These are phyloP conservation scores for Anthracocystis panici-leucophaei DNA, from an alignment of 1,284 basidiomycete genomes.

Conservation along the genomic window DNA sequence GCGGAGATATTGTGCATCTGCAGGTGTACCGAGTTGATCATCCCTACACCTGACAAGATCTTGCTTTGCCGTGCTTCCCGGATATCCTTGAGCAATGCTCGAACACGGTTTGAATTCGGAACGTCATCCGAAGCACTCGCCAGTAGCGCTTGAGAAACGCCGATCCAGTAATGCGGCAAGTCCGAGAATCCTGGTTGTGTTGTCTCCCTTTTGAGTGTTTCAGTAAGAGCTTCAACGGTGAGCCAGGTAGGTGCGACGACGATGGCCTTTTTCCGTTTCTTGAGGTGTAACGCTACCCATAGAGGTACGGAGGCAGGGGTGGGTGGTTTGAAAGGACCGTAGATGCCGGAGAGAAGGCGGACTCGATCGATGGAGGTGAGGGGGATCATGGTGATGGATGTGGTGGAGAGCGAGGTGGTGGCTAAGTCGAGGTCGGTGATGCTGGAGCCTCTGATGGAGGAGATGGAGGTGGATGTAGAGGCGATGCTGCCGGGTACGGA, in stretches of 20 bases:
- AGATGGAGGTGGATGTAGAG: conserved; percentile 21
- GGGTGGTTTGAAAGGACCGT: conserved; percentile 91
- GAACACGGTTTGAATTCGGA: conserved; percentile 81
- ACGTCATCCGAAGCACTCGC: conserved; percentile 83
- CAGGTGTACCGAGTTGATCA: conserved; percentile 73
- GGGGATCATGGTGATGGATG: conserved; percentile 59
- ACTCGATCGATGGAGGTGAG: conserved; percentile 63
- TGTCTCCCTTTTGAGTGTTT: conserved; percentile 66
- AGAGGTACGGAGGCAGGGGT: conserved; percentile 84
- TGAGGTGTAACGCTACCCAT: conserved; percentile 94
- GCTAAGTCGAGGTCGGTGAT: conserved; percentile 48
- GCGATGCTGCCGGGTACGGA: conserved; percentile 12
- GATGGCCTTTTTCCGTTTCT: conserved; percentile 91
- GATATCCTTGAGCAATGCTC: conserved; percentile 88
- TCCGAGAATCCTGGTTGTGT: conserved; percentile 61
- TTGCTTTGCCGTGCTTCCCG: conserved; percentile 95
- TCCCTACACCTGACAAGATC: conserved; percentile 81
- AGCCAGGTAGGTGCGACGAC: conserved; percentile 92
- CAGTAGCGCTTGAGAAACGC: conserved; percentile 33
- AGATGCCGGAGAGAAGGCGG: conserved; percentile 71
- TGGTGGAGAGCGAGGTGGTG: conserved; percentile 48
- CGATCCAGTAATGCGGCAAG: conserved; percentile 69
- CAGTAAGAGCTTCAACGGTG: conserved; percentile 82
- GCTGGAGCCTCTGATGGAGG: conserved; percentile 20
- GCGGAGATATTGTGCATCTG: conserved; percentile 68